Conservation (phyloP, 2,329 filamentous ascomycete genomes). For the Exserohilum turcica region DNA sequence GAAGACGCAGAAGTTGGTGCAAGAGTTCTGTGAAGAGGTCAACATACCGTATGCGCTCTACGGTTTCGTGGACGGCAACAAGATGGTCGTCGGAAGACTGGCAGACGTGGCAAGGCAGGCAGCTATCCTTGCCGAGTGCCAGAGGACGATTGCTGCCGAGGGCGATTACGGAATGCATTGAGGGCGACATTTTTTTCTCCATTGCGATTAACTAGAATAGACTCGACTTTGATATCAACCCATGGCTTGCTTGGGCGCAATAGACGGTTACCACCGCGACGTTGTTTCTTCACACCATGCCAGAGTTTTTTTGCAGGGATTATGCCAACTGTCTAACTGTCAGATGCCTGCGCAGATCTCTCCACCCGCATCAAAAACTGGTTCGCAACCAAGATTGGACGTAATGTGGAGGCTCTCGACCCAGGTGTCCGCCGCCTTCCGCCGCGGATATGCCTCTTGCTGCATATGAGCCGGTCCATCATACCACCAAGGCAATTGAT, state of each 20-base stretch:
- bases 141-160: slow-evolving; percentile 48
- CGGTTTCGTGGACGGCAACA: slow-evolving; percentile 67
- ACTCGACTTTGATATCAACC: not conserved
- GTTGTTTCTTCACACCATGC: not conserved
- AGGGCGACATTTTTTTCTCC: not conserved
- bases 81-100: slow-evolving; percentile 59
- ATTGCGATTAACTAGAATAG: not conserved
- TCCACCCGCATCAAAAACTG: slow-evolving; percentile 7
- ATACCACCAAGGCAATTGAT: not conserved
- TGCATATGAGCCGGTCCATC: not conserved
- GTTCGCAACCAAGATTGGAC: not conserved
- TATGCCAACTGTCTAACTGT: not conserved
- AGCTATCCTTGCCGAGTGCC: slow-evolving; percentile 63
- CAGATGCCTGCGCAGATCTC: slow-evolving; percentile 2
- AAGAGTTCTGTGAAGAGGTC: slow-evolving; percentile 68
- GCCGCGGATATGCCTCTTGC: not conserved
- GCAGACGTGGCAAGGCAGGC: slow-evolving; percentile 67
- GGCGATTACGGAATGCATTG: slow-evolving; percentile 39
- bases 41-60: slow-evolving; percentile 66
- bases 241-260: not conserved
- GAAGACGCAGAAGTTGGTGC: slow-evolving; percentile 63
- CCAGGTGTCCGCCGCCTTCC: slow-evolving; percentile 11
- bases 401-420: slow-evolving; percentile 7
- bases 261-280: not conserved
- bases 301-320: not conserved